Conservation (phyloP, 2,329 filamentous ascomycete species). For the Trichoderma semiorbis region DNA sequence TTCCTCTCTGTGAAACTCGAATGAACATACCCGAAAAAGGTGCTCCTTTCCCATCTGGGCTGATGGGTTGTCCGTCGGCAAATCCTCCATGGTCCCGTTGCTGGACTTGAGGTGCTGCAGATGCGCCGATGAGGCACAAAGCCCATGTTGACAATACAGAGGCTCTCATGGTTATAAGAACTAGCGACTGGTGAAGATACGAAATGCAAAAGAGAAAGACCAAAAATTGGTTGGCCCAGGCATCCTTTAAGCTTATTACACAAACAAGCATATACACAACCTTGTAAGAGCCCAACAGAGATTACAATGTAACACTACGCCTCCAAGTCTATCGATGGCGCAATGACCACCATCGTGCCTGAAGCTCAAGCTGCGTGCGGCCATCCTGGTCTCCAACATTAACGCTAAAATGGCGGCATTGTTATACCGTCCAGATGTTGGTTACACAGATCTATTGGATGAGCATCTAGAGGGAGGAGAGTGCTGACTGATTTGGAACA, state of each 20-base stretch:
- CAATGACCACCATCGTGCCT: neutral
- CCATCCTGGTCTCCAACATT: neutral
- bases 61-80: conserved; percentile 52
- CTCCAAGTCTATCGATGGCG: neutral
- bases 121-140: conserved; percentile 17
- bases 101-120: conserved; percentile 23
- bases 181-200: neutral
- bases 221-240: neutral
- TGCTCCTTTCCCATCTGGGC: conserved; percentile 55
- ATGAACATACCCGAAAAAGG: conserved; percentile 50
- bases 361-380: neutral
- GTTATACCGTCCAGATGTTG: neutral
- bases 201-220: neutral
- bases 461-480: neutral
- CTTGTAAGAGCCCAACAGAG: neutral
- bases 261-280: conserved; percentile 1
- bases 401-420: conserved; percentile 22
- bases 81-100: conserved; percentile 35
- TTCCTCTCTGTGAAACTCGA: neutral
- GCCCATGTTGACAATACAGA: conserved; percentile 10
- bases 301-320: neutral
- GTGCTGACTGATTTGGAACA: neutral
- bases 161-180: conserved; percentile 18
- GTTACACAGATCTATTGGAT: neutral
- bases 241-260: neutral